Evolutionary conservation across 73 alveolate species (phyloP).

Genomic region (Symbiodinium pilosum): DNA sequence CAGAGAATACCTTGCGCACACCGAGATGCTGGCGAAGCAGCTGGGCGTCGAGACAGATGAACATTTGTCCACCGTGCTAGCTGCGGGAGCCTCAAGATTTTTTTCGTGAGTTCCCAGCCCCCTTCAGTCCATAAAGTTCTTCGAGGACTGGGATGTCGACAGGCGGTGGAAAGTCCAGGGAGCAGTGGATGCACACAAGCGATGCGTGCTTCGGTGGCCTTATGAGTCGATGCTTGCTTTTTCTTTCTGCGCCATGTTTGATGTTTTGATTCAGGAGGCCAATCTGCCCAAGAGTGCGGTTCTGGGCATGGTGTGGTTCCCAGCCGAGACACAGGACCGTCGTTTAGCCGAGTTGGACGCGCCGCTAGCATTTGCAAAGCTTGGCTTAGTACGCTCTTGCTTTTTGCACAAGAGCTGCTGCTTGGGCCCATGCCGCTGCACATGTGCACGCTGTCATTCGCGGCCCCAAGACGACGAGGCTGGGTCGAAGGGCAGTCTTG

Average conservation of each 20-base stretch:
- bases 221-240: background rate
- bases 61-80: background rate
- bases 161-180: background rate
- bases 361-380: too few relatives aligned
- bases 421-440: background rate
- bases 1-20: background rate
- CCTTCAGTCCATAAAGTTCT: background rate
- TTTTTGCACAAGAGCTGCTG: background rate
- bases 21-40: background rate
- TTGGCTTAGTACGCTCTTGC: background rate
- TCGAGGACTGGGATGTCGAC: background rate
- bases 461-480: background rate
- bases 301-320: slow-evolving; percentile 10
- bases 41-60: background rate
- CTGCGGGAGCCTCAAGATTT: background rate
- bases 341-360: background rate
- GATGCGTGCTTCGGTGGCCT: background rate
- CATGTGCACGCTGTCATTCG: background rate
- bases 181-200: background rate
- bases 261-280: background rate
- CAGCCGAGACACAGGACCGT: background rate
- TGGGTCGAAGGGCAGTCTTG: too few relatives aligned
- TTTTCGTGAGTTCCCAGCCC: too few relatives aligned
- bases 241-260: background rate
- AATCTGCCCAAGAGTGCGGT: background rate